Evolutionary conservation across 139 green algal genomes (phyloP), one percentile per base, ranked within the genome.

Genomic region (Micromonas commoda): DNA sequence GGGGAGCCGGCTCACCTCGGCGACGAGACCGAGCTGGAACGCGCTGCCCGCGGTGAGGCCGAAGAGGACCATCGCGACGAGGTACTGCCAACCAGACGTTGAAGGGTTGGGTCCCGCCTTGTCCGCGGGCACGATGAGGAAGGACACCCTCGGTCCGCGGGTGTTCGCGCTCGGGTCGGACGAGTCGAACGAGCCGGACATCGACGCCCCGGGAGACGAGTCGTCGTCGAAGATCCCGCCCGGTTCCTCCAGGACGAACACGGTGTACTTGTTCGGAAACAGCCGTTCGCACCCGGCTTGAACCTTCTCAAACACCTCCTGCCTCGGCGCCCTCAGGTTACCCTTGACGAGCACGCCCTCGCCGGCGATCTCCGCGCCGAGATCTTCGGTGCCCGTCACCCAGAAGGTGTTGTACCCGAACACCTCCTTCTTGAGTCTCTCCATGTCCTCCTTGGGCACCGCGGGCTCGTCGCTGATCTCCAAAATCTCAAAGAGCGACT

Each of bases 11-110:
- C 37, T 54, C 21, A 80, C 34, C 32, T 77, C 39, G 1, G 78
- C 67, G 24, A 78, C 78, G 21, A 82, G 28, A 31, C 78, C 78
- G 37, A 82, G 71, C 45, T 82, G 78, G 9, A 77, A 29, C 26
- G 78, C 78, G 9, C 21, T 61, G 21, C 70, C 78, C 26, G 60
- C 51, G 39, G 78, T 80, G 21, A 82, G 34, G 23, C 69, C 69
- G 2, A 76, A 38, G 2, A 77, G 6, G 5, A 57, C 35, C 20
- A 84, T 23, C n/a, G 63, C 60, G 24, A 78, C 52, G 35, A 77
- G 23, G 64, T 77, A 74, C 75, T 84, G 80, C 57, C 76, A 79
- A 28, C 34, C 37, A 0, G 19, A 73, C 32, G 64, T 83, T 37
- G 19, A 2, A 20, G 57, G 72, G 2, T 28, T 39, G n/a, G 79